Conservation (phyloP, 2,329 filamentous ascomycete species). For the Cercospora sesami region DNA sequence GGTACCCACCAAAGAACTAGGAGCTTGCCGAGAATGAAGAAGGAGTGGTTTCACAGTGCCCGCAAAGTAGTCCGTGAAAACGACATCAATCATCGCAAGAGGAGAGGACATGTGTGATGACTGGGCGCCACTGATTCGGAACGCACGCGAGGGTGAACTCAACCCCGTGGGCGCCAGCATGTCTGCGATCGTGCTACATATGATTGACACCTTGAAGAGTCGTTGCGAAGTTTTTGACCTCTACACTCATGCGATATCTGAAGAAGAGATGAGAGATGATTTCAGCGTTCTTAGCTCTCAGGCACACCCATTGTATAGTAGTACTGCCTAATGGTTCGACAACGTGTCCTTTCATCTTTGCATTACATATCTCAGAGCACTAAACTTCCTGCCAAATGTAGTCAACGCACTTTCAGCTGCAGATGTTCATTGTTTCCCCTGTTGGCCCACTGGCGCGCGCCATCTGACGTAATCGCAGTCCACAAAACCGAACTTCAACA, state of each 20-base stretch:
- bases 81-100: background rate
- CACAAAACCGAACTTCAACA: constrained; percentile 10
- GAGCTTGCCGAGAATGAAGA: background rate
- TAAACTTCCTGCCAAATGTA: background rate
- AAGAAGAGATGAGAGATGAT: background rate
- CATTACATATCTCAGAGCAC: background rate
- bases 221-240: background rate
- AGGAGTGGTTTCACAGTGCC: background rate
- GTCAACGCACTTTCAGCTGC: background rate
- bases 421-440: background rate
- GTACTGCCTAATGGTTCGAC: background rate
- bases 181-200: background rate
- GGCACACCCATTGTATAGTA: background rate
- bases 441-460: background rate
- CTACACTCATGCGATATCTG: background rate
- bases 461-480: constrained; percentile 7
- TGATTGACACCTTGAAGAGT: background rate
- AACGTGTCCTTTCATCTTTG: background rate
- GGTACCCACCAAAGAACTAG: constrained; percentile 31
- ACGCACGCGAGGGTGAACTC: background rate
- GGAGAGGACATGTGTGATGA: background rate
- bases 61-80: background rate
- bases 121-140: background rate
- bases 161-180: background rate
- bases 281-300: constrained; percentile 3